Percentiles rank a stretch among this genome's conserved stretches.
Evolutionary conservation across 441 rosid genomes (phyloP).

Genomic region (Eruca vesicaria): DNA sequence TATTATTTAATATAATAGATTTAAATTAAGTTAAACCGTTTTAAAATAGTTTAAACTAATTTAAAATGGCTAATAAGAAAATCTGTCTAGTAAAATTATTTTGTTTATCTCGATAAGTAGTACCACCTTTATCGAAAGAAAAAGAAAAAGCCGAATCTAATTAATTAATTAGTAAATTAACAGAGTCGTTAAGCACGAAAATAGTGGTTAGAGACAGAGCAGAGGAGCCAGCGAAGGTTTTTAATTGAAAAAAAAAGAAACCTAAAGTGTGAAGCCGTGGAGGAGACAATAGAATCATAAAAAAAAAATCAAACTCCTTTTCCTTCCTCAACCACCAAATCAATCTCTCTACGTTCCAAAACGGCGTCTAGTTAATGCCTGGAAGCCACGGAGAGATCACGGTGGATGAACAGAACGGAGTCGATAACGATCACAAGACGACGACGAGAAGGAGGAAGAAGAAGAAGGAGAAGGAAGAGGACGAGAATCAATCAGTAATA

Average conservation of each 20-base stretch:
- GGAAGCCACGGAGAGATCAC: conserved; percentile 28
- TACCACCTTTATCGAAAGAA: no score
- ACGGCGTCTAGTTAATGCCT: conserved; percentile 36
- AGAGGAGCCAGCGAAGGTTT: conserved; percentile 22
- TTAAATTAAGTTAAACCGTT: no score
- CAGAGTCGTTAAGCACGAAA: conserved; percentile 21
- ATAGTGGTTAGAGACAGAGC: neutral
- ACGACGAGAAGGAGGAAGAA: conserved; percentile 8
- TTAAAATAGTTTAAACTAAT: no score
- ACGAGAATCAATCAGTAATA: conserved; percentile 11
- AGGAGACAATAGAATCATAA: neutral
- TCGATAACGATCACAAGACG: conserved; percentile 6
- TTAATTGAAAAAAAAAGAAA: neutral
- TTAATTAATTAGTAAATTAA: neutral
- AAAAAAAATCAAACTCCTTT: neutral
- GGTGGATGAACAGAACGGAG: conserved; percentile 25
- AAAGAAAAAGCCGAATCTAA: no score
- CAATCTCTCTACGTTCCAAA: conserved; percentile 4
- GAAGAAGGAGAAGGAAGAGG: neutral
- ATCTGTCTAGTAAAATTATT: no score
- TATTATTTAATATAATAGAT: no score
- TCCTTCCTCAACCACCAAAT: neutral
- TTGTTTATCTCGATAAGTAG: no score
- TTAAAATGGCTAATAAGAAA: no score
- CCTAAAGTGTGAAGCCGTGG: conserved; percentile 16